Evolutionary conservation across 2,329 filamentous ascomycete genomes (phyloP).

Genomic region (Penicillium expansum): DNA sequence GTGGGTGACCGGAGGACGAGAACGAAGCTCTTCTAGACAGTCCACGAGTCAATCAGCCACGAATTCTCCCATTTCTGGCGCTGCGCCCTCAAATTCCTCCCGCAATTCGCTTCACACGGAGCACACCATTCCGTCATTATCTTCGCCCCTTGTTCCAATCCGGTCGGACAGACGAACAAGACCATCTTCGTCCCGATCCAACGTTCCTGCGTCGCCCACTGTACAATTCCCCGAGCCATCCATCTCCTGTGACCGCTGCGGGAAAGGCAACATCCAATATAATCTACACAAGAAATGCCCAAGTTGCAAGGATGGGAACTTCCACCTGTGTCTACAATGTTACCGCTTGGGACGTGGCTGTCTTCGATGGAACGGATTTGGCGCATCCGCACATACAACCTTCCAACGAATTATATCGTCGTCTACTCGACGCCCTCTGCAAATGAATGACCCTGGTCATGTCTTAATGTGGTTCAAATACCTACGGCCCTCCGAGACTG

Average conservation of each 20-base stretch:
- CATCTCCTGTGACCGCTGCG: conserved; percentile 70
- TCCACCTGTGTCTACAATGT: conserved; percentile 77
- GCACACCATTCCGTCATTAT: conserved; percentile 4
- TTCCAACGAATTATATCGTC: conserved; percentile 57
- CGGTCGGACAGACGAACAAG: conserved; percentile 28
- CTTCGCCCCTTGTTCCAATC: conserved; percentile 21
- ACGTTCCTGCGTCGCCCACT: conserved; percentile 23
- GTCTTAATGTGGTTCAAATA: conserved; percentile 45
- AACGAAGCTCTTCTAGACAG: conserved; percentile 22
- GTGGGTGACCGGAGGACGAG: conserved; percentile 24
- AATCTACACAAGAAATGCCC: conserved; percentile 81
- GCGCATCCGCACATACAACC: conserved; percentile 64
- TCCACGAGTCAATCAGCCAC: conserved; percentile 24
- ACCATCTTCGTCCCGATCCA: conserved; percentile 33
- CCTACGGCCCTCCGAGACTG: conserved; percentile 27
- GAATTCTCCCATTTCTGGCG: conserved; percentile 23
- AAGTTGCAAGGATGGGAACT: conserved; percentile 66
- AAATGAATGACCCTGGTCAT: conserved; percentile 46
- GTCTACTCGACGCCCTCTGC: conserved; percentile 20
- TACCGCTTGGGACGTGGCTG: conserved; percentile 77
- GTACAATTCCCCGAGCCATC: conserved; percentile 65
- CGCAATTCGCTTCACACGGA: conserved; percentile 11
- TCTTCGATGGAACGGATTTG: conserved; percentile 84
- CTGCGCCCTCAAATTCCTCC: conserved; percentile 3
- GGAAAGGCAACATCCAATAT: conserved; percentile 72